Conservation (phyloP, 257 asterid genomes). For the Petunia secreta region DNA sequence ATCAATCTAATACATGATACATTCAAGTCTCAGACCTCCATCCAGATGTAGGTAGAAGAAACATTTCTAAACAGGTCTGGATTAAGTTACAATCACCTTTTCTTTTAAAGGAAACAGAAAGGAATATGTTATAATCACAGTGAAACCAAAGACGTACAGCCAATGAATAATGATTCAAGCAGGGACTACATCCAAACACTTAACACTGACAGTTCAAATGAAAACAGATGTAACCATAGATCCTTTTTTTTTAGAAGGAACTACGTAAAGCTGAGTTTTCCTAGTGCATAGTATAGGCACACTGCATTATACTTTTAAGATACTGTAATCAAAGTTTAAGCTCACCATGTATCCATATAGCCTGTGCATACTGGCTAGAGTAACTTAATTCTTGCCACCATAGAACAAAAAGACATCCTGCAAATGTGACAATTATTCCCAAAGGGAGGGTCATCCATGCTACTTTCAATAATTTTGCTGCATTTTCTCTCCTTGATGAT, state of each 20-base stretch:
- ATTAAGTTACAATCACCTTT: not conserved
- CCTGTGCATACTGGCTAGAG: constrained; percentile 79
- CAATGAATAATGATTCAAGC: not conserved
- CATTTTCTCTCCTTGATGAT: constrained; percentile 58
- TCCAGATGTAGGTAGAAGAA: constrained; percentile 20
- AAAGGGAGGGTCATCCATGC: constrained; percentile 90
- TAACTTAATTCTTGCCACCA: constrained; percentile 87
- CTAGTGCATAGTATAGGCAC: not conserved
- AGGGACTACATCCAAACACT: not conserved
- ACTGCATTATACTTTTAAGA: not conserved
- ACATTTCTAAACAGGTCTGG: not conserved
- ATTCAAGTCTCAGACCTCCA: constrained; percentile 6
- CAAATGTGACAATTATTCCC: constrained; percentile 62
- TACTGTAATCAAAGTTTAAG: constrained; percentile 22
- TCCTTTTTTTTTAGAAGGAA: not conserved
- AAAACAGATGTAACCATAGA: not conserved
- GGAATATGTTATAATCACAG: no score
- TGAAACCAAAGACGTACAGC: not conserved
- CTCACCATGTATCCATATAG: constrained; percentile 85
- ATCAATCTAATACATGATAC: not conserved
- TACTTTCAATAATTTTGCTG: constrained; percentile 75
- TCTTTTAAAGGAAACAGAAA: no score
- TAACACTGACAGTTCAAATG: not conserved
- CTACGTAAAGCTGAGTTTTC: not conserved
- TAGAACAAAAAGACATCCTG: constrained; percentile 66